Evolutionary conservation across 2,329 filamentous ascomycete genomes (phyloP), one percentile per base, ranked within the genome.

Genomic region (Byssochlamys sp.): DNA sequence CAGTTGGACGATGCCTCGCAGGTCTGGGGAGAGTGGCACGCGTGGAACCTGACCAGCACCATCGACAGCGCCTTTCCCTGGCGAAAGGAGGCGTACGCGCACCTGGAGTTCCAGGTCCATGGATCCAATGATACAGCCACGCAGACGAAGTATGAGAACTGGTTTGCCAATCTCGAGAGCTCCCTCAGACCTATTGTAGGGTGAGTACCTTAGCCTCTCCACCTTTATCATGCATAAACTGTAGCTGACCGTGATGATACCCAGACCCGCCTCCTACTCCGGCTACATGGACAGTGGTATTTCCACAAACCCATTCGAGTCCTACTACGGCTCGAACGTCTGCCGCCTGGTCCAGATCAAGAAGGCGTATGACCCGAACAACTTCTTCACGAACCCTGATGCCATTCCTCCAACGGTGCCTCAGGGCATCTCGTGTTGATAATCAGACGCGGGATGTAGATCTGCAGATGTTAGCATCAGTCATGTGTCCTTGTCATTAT

Each of bases 1-100:
- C 10, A 54, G 27, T 27, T 58, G 12, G 55, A 57, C 54, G 55
- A 56, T 24, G 59, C 19, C 11, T 31, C 50, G n/a, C 48, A 59
- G 28, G 45, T 61, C 31, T 62, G 57, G 55, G 59, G 50, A 28
- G 61, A 62, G 28, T 59, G 55, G 57, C 57, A 59, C 29, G 45
- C 53, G n/a, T 62, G 57, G 57, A 62, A 62, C 29, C 33, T 62
- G 28, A 35, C 59, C 29, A 28, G 49, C 12, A 19, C 49, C n/a
- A 55, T 26, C 12, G 48, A 56, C 39, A 55, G 54, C 53, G 57
- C 61, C 4, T 62, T 62, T 35, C 48, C 57, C 1, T 62, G 61
- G 61, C 52, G 57, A n/a, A 50, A 60, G 5, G 48, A 58, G 26
- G 61, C 61, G n/a, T 56, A 55, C 12, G 59, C 49, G 10, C 49